phyloP scores from a whole-genome alignment of 2,329 filamentous ascomycete genomes.

The Colletotrichum limetticola region DNA sequence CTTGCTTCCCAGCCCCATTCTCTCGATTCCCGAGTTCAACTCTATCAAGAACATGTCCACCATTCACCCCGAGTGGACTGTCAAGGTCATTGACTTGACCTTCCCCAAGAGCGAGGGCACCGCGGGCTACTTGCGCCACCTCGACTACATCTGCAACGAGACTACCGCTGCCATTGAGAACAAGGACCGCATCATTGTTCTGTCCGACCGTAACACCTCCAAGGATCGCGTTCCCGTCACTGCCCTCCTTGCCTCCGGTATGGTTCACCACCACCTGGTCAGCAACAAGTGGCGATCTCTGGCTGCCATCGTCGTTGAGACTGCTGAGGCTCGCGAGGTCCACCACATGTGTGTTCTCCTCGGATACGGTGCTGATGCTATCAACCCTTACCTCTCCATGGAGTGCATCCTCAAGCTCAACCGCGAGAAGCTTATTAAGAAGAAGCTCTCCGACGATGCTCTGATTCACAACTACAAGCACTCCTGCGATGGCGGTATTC shows the following conservation, averaged over 20 bases:
- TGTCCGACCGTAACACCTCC: conserved; percentile 89
- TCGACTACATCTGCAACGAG: conserved; percentile 89
- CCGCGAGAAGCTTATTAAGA: conserved; percentile 90
- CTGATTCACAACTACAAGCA: conserved; percentile 97
- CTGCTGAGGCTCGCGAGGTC: conserved; percentile 94
- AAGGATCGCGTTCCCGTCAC: conserved; percentile 87
- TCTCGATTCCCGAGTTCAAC: conserved; percentile 92
- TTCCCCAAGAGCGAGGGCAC: conserved; percentile 89
- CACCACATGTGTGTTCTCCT: conserved; percentile 99
- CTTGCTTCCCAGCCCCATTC: conserved; percentile 86
- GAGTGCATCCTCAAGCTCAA: conserved; percentile 98
- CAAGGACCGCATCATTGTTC: conserved; percentile 84
- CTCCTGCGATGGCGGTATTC: conserved; percentile 93
- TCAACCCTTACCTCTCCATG: conserved; percentile 95
- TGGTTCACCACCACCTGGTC: conserved; percentile 95
- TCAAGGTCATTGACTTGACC: conserved; percentile 91
- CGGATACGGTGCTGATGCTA: conserved; percentile 92
- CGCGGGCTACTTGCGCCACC: conserved; percentile 84
- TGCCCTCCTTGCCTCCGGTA: conserved; percentile 85
- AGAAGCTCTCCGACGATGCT: conserved; percentile 83
- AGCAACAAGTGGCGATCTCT: conserved; percentile 95
- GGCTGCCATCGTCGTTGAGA: conserved; percentile 88
- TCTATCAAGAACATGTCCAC: conserved; percentile 81
- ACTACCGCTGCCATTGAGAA: conserved; percentile 86
- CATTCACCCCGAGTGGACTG: conserved; percentile 83